Percentiles rank a stretch among this genome's conserved stretches.
Conservation (phyloP, 1,284 basidiomycete genomes). For the Grifola frondosa region DNA sequence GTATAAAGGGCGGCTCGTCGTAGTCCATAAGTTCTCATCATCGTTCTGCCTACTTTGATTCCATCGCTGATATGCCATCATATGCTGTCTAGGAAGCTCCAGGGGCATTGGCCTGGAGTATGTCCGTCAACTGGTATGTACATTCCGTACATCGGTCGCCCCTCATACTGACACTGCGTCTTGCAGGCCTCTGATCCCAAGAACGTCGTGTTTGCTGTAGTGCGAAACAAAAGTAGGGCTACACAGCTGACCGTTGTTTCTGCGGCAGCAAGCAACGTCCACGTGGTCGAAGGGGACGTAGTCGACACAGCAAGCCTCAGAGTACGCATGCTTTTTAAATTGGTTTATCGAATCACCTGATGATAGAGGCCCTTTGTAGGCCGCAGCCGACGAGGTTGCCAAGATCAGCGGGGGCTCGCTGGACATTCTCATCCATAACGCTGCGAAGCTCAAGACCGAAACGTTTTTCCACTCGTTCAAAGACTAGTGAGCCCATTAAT, state of each 20-base stretch:
- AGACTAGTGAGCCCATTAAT: conserved; percentile 9
- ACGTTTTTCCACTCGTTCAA: conserved; percentile 3
- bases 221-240: conserved; percentile 21
- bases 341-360: too few relatives aligned
- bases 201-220: conserved; percentile 26
- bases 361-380: neutral
- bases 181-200: conserved; percentile 8
- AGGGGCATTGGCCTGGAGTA: conserved; percentile 3
- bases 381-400: conserved; percentile 16
- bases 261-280: conserved; percentile 23
- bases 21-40: too few relatives aligned
- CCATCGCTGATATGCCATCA: too few relatives aligned
- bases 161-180: neutral
- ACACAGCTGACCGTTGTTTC: conserved; percentile 13
- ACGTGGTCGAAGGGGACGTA: conserved; percentile 28
- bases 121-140: conserved; percentile 3
- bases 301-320: conserved; percentile 20
- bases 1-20: too few relatives aligned
- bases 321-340: conserved; percentile 10
- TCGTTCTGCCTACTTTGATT: too few relatives aligned
- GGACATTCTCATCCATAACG: conserved; percentile 34
- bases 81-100: conserved; percentile 3
- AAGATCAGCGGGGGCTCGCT: conserved; percentile 25
- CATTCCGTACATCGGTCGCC: neutral
- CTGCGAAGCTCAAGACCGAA: conserved; percentile 14